These are phyloP conservation scores for Magnusiomyces tetraspermus DNA, from an alignment of 1,139 yeast genomes.

Conservation along the genomic window DNA sequence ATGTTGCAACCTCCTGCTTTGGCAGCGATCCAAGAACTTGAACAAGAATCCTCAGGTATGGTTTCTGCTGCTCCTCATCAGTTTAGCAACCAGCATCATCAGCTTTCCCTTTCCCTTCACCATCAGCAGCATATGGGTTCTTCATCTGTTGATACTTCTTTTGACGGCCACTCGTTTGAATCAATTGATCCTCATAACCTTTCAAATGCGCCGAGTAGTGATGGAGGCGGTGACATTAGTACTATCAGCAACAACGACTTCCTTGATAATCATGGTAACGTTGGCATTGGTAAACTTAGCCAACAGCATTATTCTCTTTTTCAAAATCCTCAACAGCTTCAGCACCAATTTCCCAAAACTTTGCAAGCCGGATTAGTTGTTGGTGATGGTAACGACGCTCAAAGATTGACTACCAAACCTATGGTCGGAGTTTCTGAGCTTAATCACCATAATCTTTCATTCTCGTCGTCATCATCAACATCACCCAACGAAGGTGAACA, in stretches of 20 bases:
- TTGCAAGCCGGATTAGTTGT: background rate
- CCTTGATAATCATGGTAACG: constrained; percentile 15
- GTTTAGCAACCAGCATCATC: background rate
- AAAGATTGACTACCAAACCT: background rate
- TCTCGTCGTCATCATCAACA: background rate
- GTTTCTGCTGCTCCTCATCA: no score
- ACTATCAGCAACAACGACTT: background rate
- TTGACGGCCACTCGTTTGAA: background rate
- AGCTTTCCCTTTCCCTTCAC: background rate
- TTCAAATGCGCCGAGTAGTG: constrained; percentile 4
- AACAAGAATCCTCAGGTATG: no score
- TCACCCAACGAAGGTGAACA: background rate
- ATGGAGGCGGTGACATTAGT: constrained; percentile 10
- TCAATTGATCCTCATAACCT: background rate
- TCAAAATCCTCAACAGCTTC: background rate
- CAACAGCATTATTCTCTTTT: background rate
- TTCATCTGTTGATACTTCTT: background rate
- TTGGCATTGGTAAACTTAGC: background rate
- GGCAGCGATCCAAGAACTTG: no score
- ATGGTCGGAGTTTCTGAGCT: background rate
- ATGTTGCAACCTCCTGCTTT: no score
- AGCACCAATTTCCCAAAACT: background rate
- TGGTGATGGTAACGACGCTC: no score
- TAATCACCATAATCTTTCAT: background rate
- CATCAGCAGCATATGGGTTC: background rate